phyloP scores from a whole-genome alignment of 345 rosid species.

The Populus ilicifolia region DNA sequence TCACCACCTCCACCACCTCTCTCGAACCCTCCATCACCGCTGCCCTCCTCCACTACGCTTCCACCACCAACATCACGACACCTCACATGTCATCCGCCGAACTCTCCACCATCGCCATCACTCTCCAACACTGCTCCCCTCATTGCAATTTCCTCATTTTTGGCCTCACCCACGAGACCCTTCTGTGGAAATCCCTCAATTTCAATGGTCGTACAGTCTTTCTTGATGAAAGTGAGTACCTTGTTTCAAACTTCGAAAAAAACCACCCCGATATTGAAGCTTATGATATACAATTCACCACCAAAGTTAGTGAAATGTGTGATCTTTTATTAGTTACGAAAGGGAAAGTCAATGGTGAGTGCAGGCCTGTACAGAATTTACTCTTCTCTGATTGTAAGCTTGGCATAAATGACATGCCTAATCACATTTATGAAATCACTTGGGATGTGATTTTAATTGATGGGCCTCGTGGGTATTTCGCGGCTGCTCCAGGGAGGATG shows the following conservation, averaged over 20 bases:
- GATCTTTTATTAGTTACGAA: slow-evolving; percentile 37
- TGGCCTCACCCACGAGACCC: slow-evolving; percentile 80
- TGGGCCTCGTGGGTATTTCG: slow-evolving; percentile 67
- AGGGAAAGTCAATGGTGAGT: slow-evolving; percentile 41
- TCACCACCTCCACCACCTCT: slow-evolving; percentile 23
- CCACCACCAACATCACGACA: slow-evolving; percentile 45
- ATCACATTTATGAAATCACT: slow-evolving; percentile 64
- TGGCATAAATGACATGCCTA: slow-evolving; percentile 76
- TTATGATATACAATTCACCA: slow-evolving; percentile 70
- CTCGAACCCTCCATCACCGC: slow-evolving; percentile 44
- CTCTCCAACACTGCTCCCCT: slow-evolving; percentile 41
- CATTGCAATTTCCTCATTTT: slow-evolving; percentile 66
- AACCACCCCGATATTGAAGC: slow-evolving; percentile 60
- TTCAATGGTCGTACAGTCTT: slow-evolving; percentile 67
- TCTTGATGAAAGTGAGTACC: slow-evolving; percentile 69
- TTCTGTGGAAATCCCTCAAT: slow-evolving; percentile 75
- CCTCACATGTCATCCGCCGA: slow-evolving; percentile 63
- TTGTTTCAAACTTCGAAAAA: slow-evolving; percentile 58
- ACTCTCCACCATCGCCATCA: slow-evolving; percentile 51
- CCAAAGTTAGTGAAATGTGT: slow-evolving; percentile 55
- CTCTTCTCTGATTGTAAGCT: slow-evolving; percentile 79
- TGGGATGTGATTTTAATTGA: slow-evolving; percentile 86
- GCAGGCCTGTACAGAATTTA: slow-evolving; percentile 85
- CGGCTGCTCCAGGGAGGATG: slow-evolving; percentile 76
- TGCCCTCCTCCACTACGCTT: slow-evolving; percentile 73